Evolutionary conservation across 306 rosid genomes (phyloP), one percentile per base, ranked within the genome.

Genomic region (Dicorynia guianensis): DNA sequence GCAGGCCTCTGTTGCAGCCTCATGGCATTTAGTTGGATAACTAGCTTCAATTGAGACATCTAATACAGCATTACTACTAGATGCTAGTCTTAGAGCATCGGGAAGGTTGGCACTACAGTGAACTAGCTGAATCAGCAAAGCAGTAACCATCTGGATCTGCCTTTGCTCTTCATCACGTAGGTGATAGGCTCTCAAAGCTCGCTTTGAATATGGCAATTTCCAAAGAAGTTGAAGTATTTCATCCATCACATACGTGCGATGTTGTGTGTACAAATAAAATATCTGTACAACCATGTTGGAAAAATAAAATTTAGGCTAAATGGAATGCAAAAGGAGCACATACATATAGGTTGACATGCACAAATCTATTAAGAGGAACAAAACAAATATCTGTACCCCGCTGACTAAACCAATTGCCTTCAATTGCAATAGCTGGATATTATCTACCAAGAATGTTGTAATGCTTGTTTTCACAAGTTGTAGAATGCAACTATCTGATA

Each of bases 131-230:
- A 92, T 89, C 74, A 96, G 83, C 84, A 96, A 84, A 76, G 98
- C 99, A 65, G 97, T 89, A 71, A 92, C 81, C 99, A 96, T 96
- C 71, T 96, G 99, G 82, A 96, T 92, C 90, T 92, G 99, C 72
- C 91, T 87, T 82, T 92, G 99, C 75, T 95, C 99, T 81, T 95
- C 98, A 56, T 95, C 99, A 12, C 90, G 98, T 40, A 95, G 76
- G 60, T 92, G 93, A 78, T 95, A 95, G 30, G 90, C 86, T 74
- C 99, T 95, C 80, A 92, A 69, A 79, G 95, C 97, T 74, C 97
- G 92, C 81, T 95, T 95, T 11, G 98, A 89, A 77, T 79, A 66
- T 1, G 99, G 99, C 72, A 95, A 82, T 78, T 89, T 92, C 91
- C 89, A 96, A 58, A 96, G 97, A 64, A 96, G 85, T 63, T 87